Base-by-base conservation (phyloP, 768 basidiomycete genomes). In the Paxillus rubicundulus region DNA sequence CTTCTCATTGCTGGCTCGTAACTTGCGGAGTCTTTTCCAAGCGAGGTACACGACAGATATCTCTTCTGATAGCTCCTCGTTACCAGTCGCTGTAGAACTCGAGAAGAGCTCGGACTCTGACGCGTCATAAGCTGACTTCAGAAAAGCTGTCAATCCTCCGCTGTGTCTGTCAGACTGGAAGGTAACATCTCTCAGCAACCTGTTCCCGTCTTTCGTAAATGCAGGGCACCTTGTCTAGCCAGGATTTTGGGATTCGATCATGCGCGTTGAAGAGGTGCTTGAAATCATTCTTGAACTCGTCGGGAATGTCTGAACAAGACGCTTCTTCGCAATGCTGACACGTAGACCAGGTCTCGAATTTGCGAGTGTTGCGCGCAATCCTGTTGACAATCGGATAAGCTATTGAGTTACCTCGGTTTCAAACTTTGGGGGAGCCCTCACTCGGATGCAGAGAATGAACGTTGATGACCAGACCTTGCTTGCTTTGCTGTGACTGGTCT, bases 331-430 rank as follows among this genome's bases (percentile, higher is more conserved):
- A 77, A 38, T 71, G 62, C 55, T 82, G 78, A 58, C 76, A 69
- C 1, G 71, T 67, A 7, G 73, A 68, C 81, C 82, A 82, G 5
- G 70, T 76, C 54, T 82, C 82, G 48, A 80, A 82, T 55, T 69
- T 67, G 44, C 70, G 70, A 18, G 72, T 55, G 65, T 78, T 80
- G 24, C 73, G 72, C 21, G 81, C 78, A 52, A 82, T 79, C 56
- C 79, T 81, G 46, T 37, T 21, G 50, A 28, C 44, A 4, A 6
- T 24, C 24, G 55, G 12, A 17, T 64, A 17, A 55, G 52, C 27
- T 13, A 12, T 39, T 34, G 30, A 32, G 33, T 21, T 17, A 42
- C 38, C 45, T 43, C 17, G 18, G 24, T 16, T 40, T 30, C 30
- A 14, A 47, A 45, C 39, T 24, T 6, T 24, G 33, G 33, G 46